Evolutionary conservation across 495 filamentous ascomycete genomes (phyloP), one percentile per base, ranked within the genome.

Genomic region (Rostrohypoxylon terebratum): DNA sequence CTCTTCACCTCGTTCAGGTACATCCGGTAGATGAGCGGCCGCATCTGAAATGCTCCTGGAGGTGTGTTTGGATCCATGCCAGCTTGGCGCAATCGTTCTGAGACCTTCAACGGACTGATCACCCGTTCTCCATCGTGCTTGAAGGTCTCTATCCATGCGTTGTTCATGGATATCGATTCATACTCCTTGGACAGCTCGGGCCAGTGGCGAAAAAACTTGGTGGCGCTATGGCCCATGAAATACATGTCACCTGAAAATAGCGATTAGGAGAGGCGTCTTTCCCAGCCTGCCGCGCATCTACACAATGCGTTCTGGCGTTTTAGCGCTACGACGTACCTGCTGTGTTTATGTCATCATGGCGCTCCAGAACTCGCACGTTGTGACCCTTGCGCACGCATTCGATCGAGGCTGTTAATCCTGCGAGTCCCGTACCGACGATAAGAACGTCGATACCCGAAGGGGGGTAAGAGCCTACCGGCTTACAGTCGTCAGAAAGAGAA

Each of bases 361-460:
- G 80, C 75, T 90, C 88, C n/a, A 89, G 73, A 23, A 90, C 76
- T 36, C 79, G 74, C 34, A 90, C 90, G 48, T 82, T 85, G 66
- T 92, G 89, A 2, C 90, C 90, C 77, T 92, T 90, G 21, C 88
- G 83, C 54, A 82, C 75, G 66, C 87, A 89, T 80, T 92, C 90
- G 28, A 91, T 85, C n/a, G 87, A 84, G 2, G 87, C 87, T 0
- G 87, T 88, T 20, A 91, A 80, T 9, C 90, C 90, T 34, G 85
- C 90, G 25, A 91, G 85, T 48, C 90, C 90, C 6, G 85, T 87
- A 6, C 89, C 89, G 10, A 91, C 86, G 48, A 91, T 85, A 16
- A 91, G 75, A 13, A 91, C 84, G 54, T 86, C 82, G 67, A 91
- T 88, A 14, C 83, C 83, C 33, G 77, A 78, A n/a, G 72, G 63